Conservation (phyloP, 2,329 filamentous ascomycete species). For the Colletotrichum abscissum region DNA sequence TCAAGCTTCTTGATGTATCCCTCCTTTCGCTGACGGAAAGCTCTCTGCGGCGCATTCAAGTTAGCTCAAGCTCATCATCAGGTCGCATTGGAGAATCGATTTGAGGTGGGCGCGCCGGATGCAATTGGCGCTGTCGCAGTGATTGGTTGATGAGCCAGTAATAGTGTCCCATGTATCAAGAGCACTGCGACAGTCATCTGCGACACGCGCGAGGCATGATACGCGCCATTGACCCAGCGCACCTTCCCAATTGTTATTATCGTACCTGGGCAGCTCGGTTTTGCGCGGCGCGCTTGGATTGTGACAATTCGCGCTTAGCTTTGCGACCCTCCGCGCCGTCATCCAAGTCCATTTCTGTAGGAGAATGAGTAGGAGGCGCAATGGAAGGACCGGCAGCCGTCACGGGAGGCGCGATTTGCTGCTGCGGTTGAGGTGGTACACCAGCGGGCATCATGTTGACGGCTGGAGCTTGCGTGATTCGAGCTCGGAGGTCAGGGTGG, state of each 20-base stretch:
- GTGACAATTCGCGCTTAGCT: conserved; percentile 90
- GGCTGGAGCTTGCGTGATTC: conserved; percentile 38
- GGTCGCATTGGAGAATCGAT: neutral
- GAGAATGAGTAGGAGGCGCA: conserved; percentile 42
- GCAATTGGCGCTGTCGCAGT: neutral
- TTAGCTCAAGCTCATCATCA: conserved; percentile 39
- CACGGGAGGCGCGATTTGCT: conserved; percentile 24
- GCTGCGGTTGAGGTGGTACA: conserved; percentile 31
- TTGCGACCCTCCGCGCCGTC: conserved; percentile 71
- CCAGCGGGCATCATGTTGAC: conserved; percentile 48
- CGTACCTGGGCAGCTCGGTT: conserved; percentile 94
- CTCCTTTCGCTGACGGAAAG: conserved; percentile 97
- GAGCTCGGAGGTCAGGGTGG: conserved; percentile 59
- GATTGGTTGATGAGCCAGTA: conserved; percentile 19
- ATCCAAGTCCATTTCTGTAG: conserved; percentile 41
- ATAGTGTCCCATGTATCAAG: conserved; percentile 15
- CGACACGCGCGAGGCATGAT: neutral
- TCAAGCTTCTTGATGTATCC: conserved; percentile 98
- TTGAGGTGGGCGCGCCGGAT: neutral
- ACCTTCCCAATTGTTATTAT: neutral
- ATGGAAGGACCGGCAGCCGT: conserved; percentile 39
- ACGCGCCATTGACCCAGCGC: conserved; percentile 17
- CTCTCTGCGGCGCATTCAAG: conserved; percentile 69
- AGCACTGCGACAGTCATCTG: conserved; percentile 5
- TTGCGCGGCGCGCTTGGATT: conserved; percentile 95